Percentiles rank a stretch among this genome's conserved stretches.
These are phyloP conservation scores for Ceratorhiza oryzae-sativae DNA, from an alignment of 1,284 basidiomycete species.

Conservation along the genomic window DNA sequence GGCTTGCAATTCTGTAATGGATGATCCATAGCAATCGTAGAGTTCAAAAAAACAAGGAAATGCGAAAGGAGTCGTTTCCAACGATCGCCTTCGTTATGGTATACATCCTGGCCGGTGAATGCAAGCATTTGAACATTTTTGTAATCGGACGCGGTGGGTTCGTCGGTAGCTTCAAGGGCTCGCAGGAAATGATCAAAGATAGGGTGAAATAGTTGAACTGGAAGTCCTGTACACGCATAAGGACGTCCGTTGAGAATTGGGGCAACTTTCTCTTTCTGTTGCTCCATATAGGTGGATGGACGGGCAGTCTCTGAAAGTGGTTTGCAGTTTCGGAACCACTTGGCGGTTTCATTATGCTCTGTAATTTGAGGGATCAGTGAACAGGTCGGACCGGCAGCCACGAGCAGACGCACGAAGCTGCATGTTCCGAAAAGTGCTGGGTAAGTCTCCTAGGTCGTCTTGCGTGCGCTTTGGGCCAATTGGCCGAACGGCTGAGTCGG, in stretches of 20 bases:
- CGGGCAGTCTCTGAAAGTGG: background rate
- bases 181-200: background rate
- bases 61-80: background rate
- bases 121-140: background rate
- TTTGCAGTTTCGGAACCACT: background rate
- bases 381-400: background rate
- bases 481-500: background rate
- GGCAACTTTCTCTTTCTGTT: background rate
- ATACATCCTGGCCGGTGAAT: background rate
- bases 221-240: background rate
- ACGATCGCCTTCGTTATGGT: background rate
- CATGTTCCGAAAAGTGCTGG: background rate
- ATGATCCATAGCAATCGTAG: background rate
- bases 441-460: background rate
- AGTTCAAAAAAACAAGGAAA: background rate
- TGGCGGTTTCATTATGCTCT: background rate
- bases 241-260: constrained; percentile 20
- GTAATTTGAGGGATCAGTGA: background rate
- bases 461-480: background rate
- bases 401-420: background rate
- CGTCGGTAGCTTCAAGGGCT: background rate
- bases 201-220: constrained; percentile 1
- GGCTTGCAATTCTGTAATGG: background rate
- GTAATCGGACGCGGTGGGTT: too few relatives aligned
- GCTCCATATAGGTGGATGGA: background rate